phyloP scores from a whole-genome alignment of 805 yeast species.

The Martiniozyma abietophila region DNA sequence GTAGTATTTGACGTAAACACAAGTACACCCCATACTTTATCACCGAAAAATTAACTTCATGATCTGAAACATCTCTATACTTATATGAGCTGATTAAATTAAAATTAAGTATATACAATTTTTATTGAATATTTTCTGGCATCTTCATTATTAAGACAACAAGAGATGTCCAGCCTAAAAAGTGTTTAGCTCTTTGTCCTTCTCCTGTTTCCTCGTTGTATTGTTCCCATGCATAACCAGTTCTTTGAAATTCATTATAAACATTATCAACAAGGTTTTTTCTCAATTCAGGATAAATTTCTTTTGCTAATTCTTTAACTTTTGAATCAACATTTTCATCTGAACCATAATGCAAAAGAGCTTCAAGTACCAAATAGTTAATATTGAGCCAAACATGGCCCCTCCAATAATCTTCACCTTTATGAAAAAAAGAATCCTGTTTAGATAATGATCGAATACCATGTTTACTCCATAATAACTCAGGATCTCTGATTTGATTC shows the following conservation, averaged over 20 bases:
- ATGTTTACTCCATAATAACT: slow-evolving; percentile 63
- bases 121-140: slow-evolving; percentile 41
- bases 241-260: slow-evolving; percentile 54
- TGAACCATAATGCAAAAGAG: slow-evolving; percentile 46
- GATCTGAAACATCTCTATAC: no score
- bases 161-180: slow-evolving; percentile 90
- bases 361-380: slow-evolving; percentile 72
- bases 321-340: slow-evolving; percentile 24
- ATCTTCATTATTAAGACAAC: slow-evolving; percentile 73
- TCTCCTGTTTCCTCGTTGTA: slow-evolving; percentile 70
- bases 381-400: slow-evolving; percentile 91
- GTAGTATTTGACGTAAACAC: no score
- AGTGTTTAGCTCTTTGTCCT: slow-evolving; percentile 78
- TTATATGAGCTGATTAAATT: no score
- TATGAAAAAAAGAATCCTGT: slow-evolving; percentile 53
- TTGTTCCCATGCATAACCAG: slow-evolving; percentile 88
- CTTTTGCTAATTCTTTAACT: slow-evolving; percentile 32
- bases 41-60: no score
- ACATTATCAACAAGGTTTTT: slow-evolving; percentile 60
- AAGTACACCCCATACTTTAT: no score
- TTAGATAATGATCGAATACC: slow-evolving; percentile 81
- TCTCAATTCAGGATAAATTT: slow-evolving; percentile 52
- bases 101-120: no score
- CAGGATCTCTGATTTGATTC: slow-evolving; percentile 54
- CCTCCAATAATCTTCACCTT: slow-evolving; percentile 91